Evolutionary conservation across 352 stramenopile genomes (phyloP), one percentile per base, ranked within the genome.

Genomic region (Nothophytophthora sp.): DNA sequence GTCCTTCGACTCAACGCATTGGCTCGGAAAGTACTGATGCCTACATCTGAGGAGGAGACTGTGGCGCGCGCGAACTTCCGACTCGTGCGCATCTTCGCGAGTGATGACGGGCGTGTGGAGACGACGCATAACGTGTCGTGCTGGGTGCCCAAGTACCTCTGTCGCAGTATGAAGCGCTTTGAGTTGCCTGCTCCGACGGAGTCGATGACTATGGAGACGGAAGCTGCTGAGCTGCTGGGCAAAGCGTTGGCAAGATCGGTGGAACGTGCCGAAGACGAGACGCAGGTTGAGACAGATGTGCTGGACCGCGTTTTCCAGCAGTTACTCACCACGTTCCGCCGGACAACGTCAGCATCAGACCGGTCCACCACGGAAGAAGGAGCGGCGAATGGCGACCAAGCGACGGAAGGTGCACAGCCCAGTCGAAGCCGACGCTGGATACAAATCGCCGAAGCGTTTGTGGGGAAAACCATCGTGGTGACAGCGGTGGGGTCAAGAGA

Each of bases 121-220:
- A 67, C 60, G 27, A 60, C 60, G 1, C 72, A 76, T 18, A 81
- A 86, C 36, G 56, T 91, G 3, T 86, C 80, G 2, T 84, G 71
- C 23, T 95, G 85, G 85, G 76, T 84, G 5, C 83, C 82, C 0
- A 88, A 88, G 28, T 79, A 93, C 45, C 56, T 91, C 0, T 91
- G 80, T 60, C 72, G 82, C 28, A 79, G 72, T n/a, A 67, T 88
- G 56, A 32, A 59, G 32, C 27, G 42, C 8, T 73, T 73, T 44
- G 37, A 23, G n/a, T 49, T 55, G 12, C 49, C 43, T 19, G 25
- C 13, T 13, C 38, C 18, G 20, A n/a, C 41, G 12, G 35, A 56
- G n/a, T 13, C 8, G 20, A 13, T 37, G 18, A 44, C 42, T 5
- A 29, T 40, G 30, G 24, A n/a, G 51, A 45, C 46, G 43, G 52